These are phyloP conservation scores for Talaromyces nanjingensis DNA, from an alignment of 495 filamentous ascomycete genomes.

Conservation along the genomic window DNA sequence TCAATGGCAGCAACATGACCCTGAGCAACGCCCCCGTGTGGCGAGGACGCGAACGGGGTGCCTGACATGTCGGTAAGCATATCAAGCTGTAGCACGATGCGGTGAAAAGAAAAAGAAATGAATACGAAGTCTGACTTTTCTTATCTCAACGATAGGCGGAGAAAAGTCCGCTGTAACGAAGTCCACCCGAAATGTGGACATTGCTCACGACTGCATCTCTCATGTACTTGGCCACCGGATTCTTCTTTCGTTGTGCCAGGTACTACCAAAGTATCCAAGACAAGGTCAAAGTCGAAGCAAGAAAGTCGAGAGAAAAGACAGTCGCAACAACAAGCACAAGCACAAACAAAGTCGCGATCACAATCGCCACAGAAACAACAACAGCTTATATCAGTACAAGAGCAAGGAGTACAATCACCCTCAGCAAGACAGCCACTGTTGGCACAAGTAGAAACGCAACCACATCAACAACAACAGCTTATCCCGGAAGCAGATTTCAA, in stretches of 20 bases:
- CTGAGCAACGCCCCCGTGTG: slow-evolving; percentile 2
- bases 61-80: slow-evolving; percentile 1
- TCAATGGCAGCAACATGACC: slow-evolving; percentile 5
- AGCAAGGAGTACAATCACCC: neutral
- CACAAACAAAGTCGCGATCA: neutral
- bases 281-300: neutral
- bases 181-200: neutral
- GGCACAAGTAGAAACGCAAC: neutral
- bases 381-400: neutral
- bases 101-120: neutral
- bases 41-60: slow-evolving; percentile 6
- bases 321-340: neutral
- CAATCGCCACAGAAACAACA: neutral
- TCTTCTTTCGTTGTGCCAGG: neutral
- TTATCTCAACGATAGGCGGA: neutral
- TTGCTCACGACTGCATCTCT: neutral
- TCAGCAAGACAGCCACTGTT: neutral
- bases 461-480: neutral
- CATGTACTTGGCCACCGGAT: neutral
- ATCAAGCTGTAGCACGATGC: neutral
- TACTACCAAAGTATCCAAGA: neutral
- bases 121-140: neutral
- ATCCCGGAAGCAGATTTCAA: slow-evolving; percentile 15
- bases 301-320: neutral
- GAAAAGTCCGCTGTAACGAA: slow-evolving; percentile 6